Evolutionary conservation across 176 grass and related monocot genomes (phyloP), one percentile per base, ranked within the genome.

Genomic region (Saccharum spontaneum): DNA sequence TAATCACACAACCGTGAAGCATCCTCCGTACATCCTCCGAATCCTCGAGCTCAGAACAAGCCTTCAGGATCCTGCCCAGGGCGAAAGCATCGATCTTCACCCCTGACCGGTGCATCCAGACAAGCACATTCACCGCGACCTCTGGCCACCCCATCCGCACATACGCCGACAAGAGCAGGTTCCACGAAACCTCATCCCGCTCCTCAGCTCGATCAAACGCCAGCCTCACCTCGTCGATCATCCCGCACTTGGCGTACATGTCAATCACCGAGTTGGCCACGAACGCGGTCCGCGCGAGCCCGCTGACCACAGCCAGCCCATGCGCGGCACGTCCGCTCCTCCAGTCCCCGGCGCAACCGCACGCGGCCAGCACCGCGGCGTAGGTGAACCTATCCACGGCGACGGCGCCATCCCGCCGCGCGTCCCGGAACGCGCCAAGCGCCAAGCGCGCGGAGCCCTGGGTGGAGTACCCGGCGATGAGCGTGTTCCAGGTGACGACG

Each of bases 91-190:
- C 88, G 1, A 97, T 76, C 79, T 77, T 91, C 7, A 90, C 86
- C 30, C 86, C 88, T 0, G 86, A 92, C 18, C 92, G 41, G 75
- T 97, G 95, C 95, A 97, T 94, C 92, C 90, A 91, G 59, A 94
- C 88, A 61, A 97, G 90, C 82, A 97, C 75, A 72, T 91, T 83
- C 45, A 74, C 63, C 0, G 84, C 95, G 46, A 97, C 92, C 75
- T 97, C 88, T 0, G 88, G 90, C 92, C 92, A 93, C 8, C 85
- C 85, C 62, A 94, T 80, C 48, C 85, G 61, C 7, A 84, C 79
- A 15, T 97, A 97, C 0, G 89, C 92, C 0, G 86, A 89, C 24
- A 91, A 34, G 24, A 97, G 82, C 74, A 84, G 86, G 45, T 97
- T 97, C 90, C 95, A 97, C 1, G 95, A 91, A 28, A 73, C 49